Conservation (phyloP, 805 yeast genomes). For the Candida saitoana region DNA sequence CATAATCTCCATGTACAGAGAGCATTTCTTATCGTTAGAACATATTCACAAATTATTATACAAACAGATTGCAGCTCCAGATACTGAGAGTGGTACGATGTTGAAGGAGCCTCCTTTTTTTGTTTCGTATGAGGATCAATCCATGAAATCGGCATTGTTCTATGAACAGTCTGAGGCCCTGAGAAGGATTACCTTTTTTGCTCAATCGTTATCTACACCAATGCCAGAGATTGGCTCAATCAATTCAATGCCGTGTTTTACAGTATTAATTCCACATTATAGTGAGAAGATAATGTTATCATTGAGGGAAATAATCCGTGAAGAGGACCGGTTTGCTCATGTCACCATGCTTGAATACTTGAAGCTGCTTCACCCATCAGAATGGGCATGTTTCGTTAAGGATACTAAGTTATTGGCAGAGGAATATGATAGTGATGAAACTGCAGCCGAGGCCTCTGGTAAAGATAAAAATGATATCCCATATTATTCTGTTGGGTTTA, state of each 20-base stretch:
- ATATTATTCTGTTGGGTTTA: slow-evolving; percentile 94
- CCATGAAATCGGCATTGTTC: slow-evolving; percentile 54
- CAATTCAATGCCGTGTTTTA: slow-evolving; percentile 71
- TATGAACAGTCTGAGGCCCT: slow-evolving; percentile 71
- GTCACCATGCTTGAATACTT: slow-evolving; percentile 90
- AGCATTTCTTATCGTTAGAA: slow-evolving; percentile 70
- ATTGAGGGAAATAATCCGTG: slow-evolving; percentile 93
- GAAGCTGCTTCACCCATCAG: slow-evolving; percentile 92
- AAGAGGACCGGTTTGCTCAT: slow-evolving; percentile 94
- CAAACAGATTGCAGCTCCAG: slow-evolving; percentile 40
- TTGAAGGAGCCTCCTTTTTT: slow-evolving; percentile 74
- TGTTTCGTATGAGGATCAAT: slow-evolving; percentile 76
- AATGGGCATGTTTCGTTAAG: slow-evolving; percentile 96
- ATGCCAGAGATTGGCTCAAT: slow-evolving; percentile 69
- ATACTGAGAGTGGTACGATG: slow-evolving; percentile 34
- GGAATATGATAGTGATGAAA: slow-evolving; percentile 60
- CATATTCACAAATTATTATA: slow-evolving; percentile 65
- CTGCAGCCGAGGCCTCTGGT: slow-evolving; percentile 9
- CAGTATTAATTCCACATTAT: slow-evolving; percentile 93
- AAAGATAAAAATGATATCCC: slow-evolving; percentile 78
- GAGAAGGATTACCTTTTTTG: slow-evolving; percentile 81
- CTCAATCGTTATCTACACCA: slow-evolving; percentile 84
- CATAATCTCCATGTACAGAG: slow-evolving; percentile 77
- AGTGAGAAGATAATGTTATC: slow-evolving; percentile 90
- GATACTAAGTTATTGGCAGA: slow-evolving; percentile 95